Percentiles rank a stretch among this genome's conserved stretches.
Conservation (phyloP, 108 stramenopile genomes). For the Epithemia pelagica region DNA sequence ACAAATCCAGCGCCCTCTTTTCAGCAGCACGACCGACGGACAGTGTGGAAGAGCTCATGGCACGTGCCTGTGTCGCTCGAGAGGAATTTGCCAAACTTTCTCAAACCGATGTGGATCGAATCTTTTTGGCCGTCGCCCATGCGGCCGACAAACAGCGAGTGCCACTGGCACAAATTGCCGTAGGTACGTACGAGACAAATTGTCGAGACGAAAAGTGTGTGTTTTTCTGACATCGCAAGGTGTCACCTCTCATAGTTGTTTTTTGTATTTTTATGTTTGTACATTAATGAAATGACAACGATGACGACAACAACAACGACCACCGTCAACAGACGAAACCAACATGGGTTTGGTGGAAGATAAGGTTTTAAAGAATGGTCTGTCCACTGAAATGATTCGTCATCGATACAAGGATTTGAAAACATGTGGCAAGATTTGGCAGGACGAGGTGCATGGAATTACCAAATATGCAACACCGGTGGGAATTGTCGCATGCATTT, state of each 20-base stretch:
- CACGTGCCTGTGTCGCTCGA: constrained; percentile 17
- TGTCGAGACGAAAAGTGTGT: no score
- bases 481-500: constrained; percentile 20
- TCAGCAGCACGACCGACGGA: neutral
- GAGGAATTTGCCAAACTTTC: constrained; percentile 15
- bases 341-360: no score
- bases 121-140: constrained; percentile 18
- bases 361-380: no score
- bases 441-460: constrained; percentile 21
- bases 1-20: no score
- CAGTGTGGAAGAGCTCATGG: constrained; percentile 7
- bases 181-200: no score
- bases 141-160: constrained; percentile 21
- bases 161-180: constrained; percentile 19
- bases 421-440: constrained; percentile 26
- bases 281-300: no score
- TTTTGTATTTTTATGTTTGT: no score
- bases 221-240: no score
- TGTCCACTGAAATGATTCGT: no score
- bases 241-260: no score
- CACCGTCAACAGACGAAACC: no score
- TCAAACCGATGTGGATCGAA: constrained; percentile 28
- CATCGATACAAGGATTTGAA: constrained; percentile 28
- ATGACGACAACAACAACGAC: no score
- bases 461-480: constrained; percentile 19